Conservation (phyloP, 805 yeast species). For the Yamadazyma philogaea region DNA sequence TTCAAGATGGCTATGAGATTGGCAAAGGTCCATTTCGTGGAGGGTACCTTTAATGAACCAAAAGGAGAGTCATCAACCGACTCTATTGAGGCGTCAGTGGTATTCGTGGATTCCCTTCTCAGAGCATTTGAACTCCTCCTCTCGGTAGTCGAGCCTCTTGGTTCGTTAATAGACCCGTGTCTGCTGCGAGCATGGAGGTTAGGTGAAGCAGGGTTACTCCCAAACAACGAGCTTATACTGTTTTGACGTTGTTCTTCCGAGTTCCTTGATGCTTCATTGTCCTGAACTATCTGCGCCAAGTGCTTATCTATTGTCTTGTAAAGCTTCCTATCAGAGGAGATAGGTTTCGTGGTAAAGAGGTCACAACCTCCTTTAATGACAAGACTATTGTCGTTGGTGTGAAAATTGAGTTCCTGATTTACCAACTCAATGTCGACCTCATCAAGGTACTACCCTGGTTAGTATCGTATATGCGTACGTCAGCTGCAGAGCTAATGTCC, state of each 20-base stretch:
- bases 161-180: conserved; percentile 11
- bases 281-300: conserved; percentile 52
- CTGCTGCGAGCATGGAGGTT: conserved; percentile 9
- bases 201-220: conserved; percentile 27
- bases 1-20: conserved; percentile 86
- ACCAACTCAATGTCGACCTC: conserved; percentile 89
- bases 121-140: conserved; percentile 20
- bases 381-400: conserved; percentile 40
- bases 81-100: conserved; percentile 21
- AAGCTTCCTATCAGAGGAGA: conserved; percentile 83
- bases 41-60: conserved; percentile 85
- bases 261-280: conserved; percentile 39
- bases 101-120: conserved; percentile 24
- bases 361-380: conserved; percentile 85
- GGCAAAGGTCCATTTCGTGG: conserved; percentile 86
- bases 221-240: conserved; percentile 34
- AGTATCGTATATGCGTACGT: neutral
- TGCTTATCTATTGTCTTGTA: conserved; percentile 85
- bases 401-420: conserved; percentile 77
- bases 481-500: neutral
- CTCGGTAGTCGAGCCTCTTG: neutral
- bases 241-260: conserved; percentile 38
- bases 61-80: conserved; percentile 63
- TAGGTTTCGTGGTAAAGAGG: conserved; percentile 89
- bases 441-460: conserved; percentile 69